phyloP scores from a whole-genome alignment of 1,139 yeast genomes.

The Geotrichum fermentans region DNA sequence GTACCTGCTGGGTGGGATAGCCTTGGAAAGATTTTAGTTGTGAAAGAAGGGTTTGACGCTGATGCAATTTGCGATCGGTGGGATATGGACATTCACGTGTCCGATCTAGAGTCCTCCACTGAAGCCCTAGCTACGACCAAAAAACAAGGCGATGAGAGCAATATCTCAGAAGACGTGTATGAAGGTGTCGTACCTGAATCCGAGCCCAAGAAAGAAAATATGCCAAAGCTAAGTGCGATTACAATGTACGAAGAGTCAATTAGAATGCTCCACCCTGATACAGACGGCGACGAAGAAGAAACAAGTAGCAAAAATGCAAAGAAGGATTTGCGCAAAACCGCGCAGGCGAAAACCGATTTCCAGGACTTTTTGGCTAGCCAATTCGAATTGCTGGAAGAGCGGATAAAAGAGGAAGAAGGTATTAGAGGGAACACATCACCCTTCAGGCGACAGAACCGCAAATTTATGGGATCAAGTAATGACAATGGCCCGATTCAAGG shows the following conservation, averaged over 20 bases:
- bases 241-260: constrained; percentile 6
- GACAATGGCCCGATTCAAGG: not conserved
- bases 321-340: not conserved
- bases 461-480: constrained; percentile 4
- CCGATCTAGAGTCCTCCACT: not conserved
- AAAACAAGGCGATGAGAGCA: not conserved
- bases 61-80: constrained; percentile 22
- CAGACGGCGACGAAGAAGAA: constrained; percentile 2
- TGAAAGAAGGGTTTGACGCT: constrained; percentile 31
- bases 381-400: constrained; percentile 23
- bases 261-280: constrained; percentile 5
- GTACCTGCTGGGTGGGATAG: constrained; percentile 46
- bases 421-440: constrained; percentile 9
- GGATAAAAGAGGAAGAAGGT: constrained; percentile 13
- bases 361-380: constrained; percentile 30
- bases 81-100: constrained; percentile 18
- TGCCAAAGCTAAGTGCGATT: constrained; percentile 7
- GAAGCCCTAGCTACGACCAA: not conserved
- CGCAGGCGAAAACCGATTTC: constrained; percentile 23
- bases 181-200: constrained; percentile 6
- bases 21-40: constrained; percentile 35
- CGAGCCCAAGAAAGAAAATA: constrained; percentile 6
- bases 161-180: constrained; percentile 9
- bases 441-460: constrained; percentile 10
- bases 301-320: not conserved